Conservation (phyloP, 2,329 filamentous ascomycete species). For the Emergomyces orientalis region DNA sequence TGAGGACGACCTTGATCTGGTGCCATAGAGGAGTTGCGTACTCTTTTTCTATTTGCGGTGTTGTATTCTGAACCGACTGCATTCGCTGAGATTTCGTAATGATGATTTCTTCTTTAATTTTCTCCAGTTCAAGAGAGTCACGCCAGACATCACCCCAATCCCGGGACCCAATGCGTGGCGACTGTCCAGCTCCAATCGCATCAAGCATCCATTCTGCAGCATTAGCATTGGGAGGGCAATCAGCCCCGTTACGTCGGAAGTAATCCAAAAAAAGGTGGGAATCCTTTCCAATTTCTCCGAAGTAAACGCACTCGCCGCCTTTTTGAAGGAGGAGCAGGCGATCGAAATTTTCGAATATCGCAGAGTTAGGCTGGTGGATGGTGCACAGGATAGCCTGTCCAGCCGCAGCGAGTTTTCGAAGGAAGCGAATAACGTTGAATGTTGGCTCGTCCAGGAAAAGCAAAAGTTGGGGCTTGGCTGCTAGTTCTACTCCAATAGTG, state of each 20-base stretch:
- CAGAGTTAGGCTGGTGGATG: conserved; percentile 92
- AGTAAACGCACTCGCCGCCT: conserved; percentile 60
- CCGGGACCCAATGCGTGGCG: conserved; percentile 59
- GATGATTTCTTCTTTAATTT: conserved; percentile 54
- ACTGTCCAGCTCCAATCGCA: conserved; percentile 55
- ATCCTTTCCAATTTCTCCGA: conserved; percentile 55
- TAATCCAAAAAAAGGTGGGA: conserved; percentile 50
- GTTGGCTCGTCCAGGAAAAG: conserved; percentile 93
- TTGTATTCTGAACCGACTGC: conserved; percentile 34
- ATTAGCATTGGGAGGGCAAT: conserved; percentile 54
- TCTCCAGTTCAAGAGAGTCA: conserved; percentile 43
- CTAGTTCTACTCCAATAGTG: conserved; percentile 92
- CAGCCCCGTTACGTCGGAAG: conserved; percentile 56
- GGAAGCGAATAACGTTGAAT: conserved; percentile 79
- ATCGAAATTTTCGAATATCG: conserved; percentile 82
- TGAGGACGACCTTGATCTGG: conserved; percentile 67
- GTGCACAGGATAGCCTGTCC: conserved; percentile 94
- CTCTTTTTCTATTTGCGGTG: conserved; percentile 54
- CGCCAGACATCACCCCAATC: conserved; percentile 49
- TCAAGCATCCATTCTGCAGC: conserved; percentile 68
- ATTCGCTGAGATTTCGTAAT: conserved; percentile 52
- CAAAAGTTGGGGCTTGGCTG: conserved; percentile 78
- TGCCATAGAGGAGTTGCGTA: conserved; percentile 72
- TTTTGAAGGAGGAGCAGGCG: conserved; percentile 54
- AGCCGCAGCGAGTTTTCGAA: conserved; percentile 80